phyloP scores from a whole-genome alignment of 176 grass and related monocot species.

The Phragmites australis region DNA sequence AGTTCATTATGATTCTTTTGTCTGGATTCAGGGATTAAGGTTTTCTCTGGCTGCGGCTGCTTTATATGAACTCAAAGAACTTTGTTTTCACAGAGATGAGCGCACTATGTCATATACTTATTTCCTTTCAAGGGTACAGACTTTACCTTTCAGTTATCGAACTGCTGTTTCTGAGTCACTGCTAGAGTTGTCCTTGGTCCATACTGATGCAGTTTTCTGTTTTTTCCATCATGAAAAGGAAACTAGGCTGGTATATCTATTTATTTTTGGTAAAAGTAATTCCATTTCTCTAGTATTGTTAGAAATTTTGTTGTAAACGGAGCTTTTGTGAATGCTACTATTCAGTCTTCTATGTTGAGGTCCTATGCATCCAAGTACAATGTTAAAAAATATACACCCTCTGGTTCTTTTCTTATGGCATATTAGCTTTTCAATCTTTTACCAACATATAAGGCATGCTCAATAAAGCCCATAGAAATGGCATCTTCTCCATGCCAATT shows the following conservation, averaged over 20 bases:
- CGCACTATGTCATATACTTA: slow-evolving; percentile 60
- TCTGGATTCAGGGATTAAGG: slow-evolving; percentile 71
- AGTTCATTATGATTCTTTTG: slow-evolving; percentile 33
- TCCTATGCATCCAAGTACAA: neutral
- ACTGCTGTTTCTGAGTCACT: slow-evolving; percentile 22
- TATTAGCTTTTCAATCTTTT: neutral
- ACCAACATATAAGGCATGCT: too few relatives aligned
- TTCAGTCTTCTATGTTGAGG: neutral
- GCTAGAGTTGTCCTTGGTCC: neutral
- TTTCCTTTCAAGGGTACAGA: slow-evolving; percentile 75
- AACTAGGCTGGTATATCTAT: neutral
- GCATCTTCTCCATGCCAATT: too few relatives aligned
- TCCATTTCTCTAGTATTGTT: neutral
- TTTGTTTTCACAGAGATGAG: slow-evolving; percentile 57
- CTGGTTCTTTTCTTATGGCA: neutral
- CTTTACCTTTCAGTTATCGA: slow-evolving; percentile 13
- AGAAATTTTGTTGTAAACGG: neutral
- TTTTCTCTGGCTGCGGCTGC: slow-evolving; percentile 87
- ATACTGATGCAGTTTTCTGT: neutral
- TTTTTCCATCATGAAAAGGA: neutral
- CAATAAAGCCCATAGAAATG: too few relatives aligned
- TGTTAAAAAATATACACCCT: neutral
- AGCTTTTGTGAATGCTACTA: slow-evolving; percentile 5
- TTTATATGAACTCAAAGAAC: slow-evolving; percentile 88
- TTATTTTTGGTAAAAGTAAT: neutral